Conservation (phyloP, 495 filamentous ascomycete genomes). For the Aspergillus baeticus region DNA sequence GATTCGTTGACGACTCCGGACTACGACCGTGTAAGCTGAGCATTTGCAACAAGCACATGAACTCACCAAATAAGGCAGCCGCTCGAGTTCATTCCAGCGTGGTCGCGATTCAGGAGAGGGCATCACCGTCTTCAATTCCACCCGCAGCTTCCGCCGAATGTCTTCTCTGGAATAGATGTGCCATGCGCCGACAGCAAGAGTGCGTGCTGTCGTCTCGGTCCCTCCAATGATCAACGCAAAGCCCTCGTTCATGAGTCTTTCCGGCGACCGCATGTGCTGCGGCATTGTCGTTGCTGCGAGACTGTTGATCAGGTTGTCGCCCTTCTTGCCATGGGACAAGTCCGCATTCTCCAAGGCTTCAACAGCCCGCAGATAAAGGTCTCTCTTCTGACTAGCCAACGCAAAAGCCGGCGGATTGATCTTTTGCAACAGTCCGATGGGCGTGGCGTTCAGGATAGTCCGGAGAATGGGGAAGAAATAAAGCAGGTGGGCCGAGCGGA, state of each 20-base stretch:
- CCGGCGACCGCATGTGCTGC: slow-evolving; percentile 10
- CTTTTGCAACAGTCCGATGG: slow-evolving; percentile 38
- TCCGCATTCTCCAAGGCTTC: slow-evolving; percentile 3
- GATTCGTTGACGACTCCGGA: slow-evolving; percentile 39
- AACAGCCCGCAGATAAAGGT: not conserved
- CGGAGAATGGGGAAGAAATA: slow-evolving; percentile 19
- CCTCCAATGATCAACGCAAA: slow-evolving; percentile 33
- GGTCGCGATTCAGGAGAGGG: not conserved
- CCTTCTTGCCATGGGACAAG: not conserved
- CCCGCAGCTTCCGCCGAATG: slow-evolving; percentile 13
- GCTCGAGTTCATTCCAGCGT: slow-evolving; percentile 7
- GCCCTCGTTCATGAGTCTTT: slow-evolving; percentile 40
- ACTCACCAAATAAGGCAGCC: slow-evolving; percentile 20
- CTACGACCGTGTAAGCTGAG: slow-evolving; percentile 4
- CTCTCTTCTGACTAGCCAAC: no score
- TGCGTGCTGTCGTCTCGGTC: slow-evolving; percentile 32
- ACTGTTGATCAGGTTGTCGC: not conserved
- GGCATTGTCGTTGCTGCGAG: slow-evolving; percentile 14
- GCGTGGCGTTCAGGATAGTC: slow-evolving; percentile 32
- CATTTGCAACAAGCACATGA: not conserved
- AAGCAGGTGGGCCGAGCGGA: slow-evolving; percentile 11
- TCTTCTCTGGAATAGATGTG: slow-evolving; percentile 24
- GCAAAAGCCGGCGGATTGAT: not conserved
- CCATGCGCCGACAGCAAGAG: slow-evolving; percentile 27
- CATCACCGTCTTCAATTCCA: slow-evolving; percentile 30